Conservation (phyloP, 352 stramenopile genomes). For the Globisporangium apiculatum region DNA sequence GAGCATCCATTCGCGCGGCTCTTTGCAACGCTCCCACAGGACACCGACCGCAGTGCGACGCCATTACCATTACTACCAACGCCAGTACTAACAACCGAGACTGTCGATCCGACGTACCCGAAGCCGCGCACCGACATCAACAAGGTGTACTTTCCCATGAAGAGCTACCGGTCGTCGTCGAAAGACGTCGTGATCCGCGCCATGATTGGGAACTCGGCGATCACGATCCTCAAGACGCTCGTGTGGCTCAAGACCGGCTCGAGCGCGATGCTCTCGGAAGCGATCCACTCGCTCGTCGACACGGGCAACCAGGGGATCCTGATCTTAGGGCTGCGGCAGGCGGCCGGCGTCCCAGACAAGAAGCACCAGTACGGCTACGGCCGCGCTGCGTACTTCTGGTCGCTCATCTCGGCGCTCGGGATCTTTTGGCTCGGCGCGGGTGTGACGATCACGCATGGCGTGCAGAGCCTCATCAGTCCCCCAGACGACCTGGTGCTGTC, state of each 20-base stretch:
- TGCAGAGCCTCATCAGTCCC: slow-evolving; percentile 75
- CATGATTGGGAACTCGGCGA: slow-evolving; percentile 93
- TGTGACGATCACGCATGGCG: slow-evolving; percentile 91
- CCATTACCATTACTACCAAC: neutral
- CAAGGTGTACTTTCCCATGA: slow-evolving; percentile 80
- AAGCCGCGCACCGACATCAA: slow-evolving; percentile 76
- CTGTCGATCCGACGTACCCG: slow-evolving; percentile 33
- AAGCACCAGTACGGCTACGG: slow-evolving; percentile 97
- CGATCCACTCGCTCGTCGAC: slow-evolving; percentile 96
- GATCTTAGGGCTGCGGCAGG: slow-evolving; percentile 78
- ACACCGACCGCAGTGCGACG: neutral
- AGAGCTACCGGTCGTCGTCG: slow-evolving; percentile 72
- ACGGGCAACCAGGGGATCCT: slow-evolving; percentile 95
- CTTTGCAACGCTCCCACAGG: slow-evolving; percentile 3
- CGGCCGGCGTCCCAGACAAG: slow-evolving; percentile 86
- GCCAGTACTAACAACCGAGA: slow-evolving; percentile 1
- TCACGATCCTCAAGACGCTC: slow-evolving; percentile 88
- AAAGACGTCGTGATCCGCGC: slow-evolving; percentile 80
- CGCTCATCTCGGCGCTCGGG: slow-evolving; percentile 95
- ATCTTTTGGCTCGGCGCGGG: slow-evolving; percentile 97
- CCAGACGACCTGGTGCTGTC: slow-evolving; percentile 58
- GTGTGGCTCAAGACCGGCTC: slow-evolving; percentile 91
- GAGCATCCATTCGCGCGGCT: slow-evolving; percentile 3
- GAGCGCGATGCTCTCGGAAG: slow-evolving; percentile 95
- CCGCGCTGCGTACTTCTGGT: slow-evolving; percentile 98